Percentiles rank a stretch among this genome's conserved stretches.
Conservation (phyloP, 352 stramenopile genomes). For the Globisporangium sylvaticum region DNA sequence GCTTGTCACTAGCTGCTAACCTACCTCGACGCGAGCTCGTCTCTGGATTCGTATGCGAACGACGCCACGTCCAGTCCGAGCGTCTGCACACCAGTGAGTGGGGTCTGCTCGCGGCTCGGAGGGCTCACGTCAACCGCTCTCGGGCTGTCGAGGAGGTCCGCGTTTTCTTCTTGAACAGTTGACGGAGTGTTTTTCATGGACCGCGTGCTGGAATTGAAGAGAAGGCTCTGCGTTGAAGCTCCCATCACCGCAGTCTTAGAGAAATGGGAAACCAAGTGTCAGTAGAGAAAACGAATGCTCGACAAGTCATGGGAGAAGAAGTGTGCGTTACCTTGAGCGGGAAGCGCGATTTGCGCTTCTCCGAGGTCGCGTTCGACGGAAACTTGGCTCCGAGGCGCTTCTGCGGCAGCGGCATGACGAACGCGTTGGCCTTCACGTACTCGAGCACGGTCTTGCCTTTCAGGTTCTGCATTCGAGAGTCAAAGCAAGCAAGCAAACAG, state of each 20-base stretch:
- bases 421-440: slow-evolving; percentile 28
- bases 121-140: neutral
- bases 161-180: slow-evolving; percentile 3
- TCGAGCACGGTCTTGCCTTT: slow-evolving; percentile 50
- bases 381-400: slow-evolving; percentile 36
- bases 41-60: slow-evolving; percentile 43
- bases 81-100: slow-evolving; percentile 38
- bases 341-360: slow-evolving; percentile 35
- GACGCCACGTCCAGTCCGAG: slow-evolving; percentile 56
- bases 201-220: slow-evolving; percentile 15
- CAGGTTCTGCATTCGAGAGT: slow-evolving; percentile 37
- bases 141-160: neutral
- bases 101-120: slow-evolving; percentile 12
- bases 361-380: slow-evolving; percentile 15
- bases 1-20: neutral
- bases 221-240: slow-evolving; percentile 5
- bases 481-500: neutral
- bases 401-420: slow-evolving; percentile 45
- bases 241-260: slow-evolving; percentile 3
- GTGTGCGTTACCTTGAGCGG: slow-evolving; percentile 13
- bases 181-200: slow-evolving; percentile 6
- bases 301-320: neutral
- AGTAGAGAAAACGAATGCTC: neutral
- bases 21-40: slow-evolving; percentile 12
- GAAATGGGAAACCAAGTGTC: neutral